These are phyloP conservation scores for Vitis hybrid DNA, from an alignment of 177 flowering plant genomes.

Conservation along the genomic window DNA sequence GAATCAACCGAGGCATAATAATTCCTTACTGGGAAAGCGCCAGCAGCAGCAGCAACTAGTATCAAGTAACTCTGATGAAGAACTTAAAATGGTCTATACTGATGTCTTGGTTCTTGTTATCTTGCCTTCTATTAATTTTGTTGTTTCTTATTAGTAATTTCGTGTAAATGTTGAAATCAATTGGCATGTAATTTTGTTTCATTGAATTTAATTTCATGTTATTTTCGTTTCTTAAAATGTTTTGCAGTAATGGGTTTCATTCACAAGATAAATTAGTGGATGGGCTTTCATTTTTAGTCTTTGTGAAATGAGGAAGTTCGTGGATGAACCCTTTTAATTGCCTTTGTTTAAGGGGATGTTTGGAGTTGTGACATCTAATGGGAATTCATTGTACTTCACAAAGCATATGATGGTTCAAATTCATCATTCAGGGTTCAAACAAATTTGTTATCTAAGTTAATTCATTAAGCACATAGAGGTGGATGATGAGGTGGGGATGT, in stretches of 20 bases:
- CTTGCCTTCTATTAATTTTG: neutral
- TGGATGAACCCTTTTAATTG: neutral
- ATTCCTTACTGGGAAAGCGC: slow-evolving; percentile 17
- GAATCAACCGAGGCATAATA: slow-evolving; percentile 19
- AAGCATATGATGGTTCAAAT: too few relatives aligned
- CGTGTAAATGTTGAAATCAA: neutral
- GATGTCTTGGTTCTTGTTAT: neutral
- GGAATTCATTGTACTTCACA: too few relatives aligned
- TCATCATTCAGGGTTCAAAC: too few relatives aligned
- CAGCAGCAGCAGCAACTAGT: slow-evolving; percentile 23
- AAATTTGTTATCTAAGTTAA: too few relatives aligned
- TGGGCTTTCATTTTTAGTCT: neutral
- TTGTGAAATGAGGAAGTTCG: neutral
- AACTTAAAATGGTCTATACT: slow-evolving; percentile 74
- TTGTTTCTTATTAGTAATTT: neutral
- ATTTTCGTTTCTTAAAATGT: neutral
- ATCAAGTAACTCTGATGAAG: slow-evolving; percentile 40
- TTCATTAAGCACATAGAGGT: too few relatives aligned
- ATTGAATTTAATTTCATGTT: neutral
- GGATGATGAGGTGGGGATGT: neutral
- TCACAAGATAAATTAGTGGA: neutral
- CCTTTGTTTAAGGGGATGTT: too few relatives aligned
- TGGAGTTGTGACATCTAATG: too few relatives aligned
- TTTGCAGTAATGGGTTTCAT: neutral
- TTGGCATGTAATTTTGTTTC: neutral